Conservation (phyloP, 148 eudicot genomes). For the Dianthus caryophyllus region DNA sequence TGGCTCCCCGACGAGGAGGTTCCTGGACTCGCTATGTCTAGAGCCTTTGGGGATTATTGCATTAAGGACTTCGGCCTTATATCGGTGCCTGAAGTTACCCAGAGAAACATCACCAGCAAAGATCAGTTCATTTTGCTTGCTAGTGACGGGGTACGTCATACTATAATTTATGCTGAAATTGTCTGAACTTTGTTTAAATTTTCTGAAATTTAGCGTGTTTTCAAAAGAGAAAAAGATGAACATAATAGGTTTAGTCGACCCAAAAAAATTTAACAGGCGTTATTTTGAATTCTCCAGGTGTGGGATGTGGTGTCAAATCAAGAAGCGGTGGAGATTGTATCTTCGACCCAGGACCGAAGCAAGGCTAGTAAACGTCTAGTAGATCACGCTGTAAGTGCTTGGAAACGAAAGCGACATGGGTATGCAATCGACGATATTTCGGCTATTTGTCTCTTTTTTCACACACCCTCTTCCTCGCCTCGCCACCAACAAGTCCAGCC, state of each 20-base stretch:
- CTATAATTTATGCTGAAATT: too few relatives aligned
- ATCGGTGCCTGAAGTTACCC: conserved; percentile 85
- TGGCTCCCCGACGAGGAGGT: conserved; percentile 77
- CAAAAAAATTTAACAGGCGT: neutral
- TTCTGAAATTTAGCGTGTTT: too few relatives aligned
- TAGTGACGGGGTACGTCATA: conserved; percentile 82
- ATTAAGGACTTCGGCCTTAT: conserved; percentile 81
- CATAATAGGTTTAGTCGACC: too few relatives aligned
- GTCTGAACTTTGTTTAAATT: too few relatives aligned
- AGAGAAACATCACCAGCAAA: conserved; percentile 50
- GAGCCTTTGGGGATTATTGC: conserved; percentile 92
- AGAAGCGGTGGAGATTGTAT: conserved; percentile 72
- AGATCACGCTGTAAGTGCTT: conserved; percentile 47
- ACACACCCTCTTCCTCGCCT: conserved; percentile 29
- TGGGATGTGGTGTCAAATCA: conserved; percentile 95
- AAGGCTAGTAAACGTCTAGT: conserved; percentile 67
- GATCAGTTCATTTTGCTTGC: conserved; percentile 88
- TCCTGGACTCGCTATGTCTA: conserved; percentile 95
- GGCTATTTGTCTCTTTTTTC: conserved; percentile 74
- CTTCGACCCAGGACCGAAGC: conserved; percentile 40
- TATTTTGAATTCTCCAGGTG: conserved; percentile 38
- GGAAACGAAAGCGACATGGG: conserved; percentile 69
- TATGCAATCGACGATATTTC: conserved; percentile 75
- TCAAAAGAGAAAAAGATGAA: too few relatives aligned
- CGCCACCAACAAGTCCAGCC: conserved; percentile 25